phyloP scores from a whole-genome alignment of 2,329 filamentous ascomycete genomes.

The Corniculantispora saksenae region DNA sequence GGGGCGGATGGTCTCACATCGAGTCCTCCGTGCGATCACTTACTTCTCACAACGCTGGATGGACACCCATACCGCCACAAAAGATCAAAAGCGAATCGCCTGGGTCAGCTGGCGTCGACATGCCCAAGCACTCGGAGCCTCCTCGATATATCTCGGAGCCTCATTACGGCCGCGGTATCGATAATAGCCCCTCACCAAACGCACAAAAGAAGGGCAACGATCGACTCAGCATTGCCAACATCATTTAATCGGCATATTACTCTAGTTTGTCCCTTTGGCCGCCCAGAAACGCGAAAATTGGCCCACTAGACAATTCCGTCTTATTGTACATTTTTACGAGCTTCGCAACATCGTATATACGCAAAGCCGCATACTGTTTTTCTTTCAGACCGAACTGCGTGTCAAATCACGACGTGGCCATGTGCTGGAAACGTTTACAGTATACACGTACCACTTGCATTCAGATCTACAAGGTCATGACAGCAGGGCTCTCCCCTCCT shows the following conservation, averaged over 20 bases:
- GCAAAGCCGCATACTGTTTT: not conserved
- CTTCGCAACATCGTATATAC: not conserved
- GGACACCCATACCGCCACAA: slow-evolving; percentile 33
- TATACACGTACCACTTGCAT: not conserved
- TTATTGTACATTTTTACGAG: slow-evolving; percentile 4
- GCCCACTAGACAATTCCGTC: not conserved
- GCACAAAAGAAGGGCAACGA: slow-evolving; percentile 31
- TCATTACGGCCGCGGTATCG: slow-evolving; percentile 27
- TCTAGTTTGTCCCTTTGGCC: not conserved
- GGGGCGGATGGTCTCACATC: slow-evolving; percentile 79
- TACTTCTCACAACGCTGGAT: slow-evolving; percentile 36
- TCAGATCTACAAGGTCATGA: not conserved
- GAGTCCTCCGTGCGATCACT: slow-evolving; percentile 49
- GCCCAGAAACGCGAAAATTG: no score
- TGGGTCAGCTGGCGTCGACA: slow-evolving; percentile 29
- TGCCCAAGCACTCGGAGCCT: slow-evolving; percentile 20
- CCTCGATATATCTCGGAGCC: slow-evolving; percentile 18
- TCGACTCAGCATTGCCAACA: slow-evolving; percentile 46
- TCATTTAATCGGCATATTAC: slow-evolving; percentile 37
- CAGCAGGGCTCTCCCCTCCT: not conserved
- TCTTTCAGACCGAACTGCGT: not conserved
- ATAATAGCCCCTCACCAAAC: slow-evolving; percentile 31
- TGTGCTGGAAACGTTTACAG: not conserved
- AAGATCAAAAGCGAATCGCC: slow-evolving; percentile 39
- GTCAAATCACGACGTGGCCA: not conserved